phyloP scores from a whole-genome alignment of 805 yeast genomes.

The Spathaspora sp. region DNA sequence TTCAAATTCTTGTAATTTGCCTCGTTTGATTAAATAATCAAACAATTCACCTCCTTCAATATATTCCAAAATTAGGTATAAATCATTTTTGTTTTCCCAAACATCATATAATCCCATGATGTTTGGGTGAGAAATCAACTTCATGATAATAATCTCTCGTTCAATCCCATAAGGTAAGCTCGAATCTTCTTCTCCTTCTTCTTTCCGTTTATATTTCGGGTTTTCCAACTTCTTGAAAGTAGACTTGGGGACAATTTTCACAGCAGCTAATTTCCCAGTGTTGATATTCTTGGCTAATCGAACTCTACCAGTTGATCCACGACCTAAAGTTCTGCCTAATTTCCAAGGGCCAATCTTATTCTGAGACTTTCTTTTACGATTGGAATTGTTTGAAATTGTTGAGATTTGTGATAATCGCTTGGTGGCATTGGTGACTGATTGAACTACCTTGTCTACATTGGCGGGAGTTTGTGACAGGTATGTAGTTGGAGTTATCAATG shows the following conservation, averaged over 20 bases:
- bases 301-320: constrained; percentile 97
- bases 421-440: constrained; percentile 43
- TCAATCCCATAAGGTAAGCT: constrained; percentile 79
- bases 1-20: constrained; percentile 83
- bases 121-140: constrained; percentile 71
- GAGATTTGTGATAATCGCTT: constrained; percentile 49
- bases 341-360: constrained; percentile 93
- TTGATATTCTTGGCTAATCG: constrained; percentile 82
- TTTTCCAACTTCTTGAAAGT: constrained; percentile 50
- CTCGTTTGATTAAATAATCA: constrained; percentile 84
- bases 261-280: constrained; percentile 91
- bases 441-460: constrained; percentile 39
- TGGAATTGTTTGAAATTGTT: constrained; percentile 38
- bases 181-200: constrained; percentile 39
- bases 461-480: not conserved
- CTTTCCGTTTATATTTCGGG: constrained; percentile 38
- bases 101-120: constrained; percentile 78
- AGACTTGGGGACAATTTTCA: constrained; percentile 90
- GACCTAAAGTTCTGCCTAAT: constrained; percentile 87
- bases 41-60: constrained; percentile 97
- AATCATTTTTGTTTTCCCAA: constrained; percentile 81
- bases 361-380: constrained; percentile 42
- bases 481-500: not conserved
- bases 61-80: constrained; percentile 87
- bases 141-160: constrained; percentile 83